These are phyloP conservation scores for Pontederia crassipes DNA, from an alignment of 176 grass and related monocot species.

Conservation along the genomic window DNA sequence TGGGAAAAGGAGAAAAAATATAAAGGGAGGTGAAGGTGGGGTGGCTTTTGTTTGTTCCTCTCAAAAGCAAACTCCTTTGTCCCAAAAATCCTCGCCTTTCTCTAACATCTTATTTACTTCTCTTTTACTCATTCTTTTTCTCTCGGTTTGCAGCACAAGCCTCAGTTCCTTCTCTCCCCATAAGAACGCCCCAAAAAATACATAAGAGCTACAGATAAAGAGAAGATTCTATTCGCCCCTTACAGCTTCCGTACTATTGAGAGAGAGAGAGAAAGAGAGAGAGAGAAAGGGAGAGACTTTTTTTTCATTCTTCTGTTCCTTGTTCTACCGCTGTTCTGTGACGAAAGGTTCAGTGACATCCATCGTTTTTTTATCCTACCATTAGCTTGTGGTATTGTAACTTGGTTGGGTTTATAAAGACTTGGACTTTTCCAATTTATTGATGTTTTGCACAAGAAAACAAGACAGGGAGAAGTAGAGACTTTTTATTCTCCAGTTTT, in stretches of 20 bases:
- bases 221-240: slow-evolving; percentile 23
- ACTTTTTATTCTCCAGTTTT: no score
- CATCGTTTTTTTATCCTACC: no score
- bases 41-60: slow-evolving; percentile 3
- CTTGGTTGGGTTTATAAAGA: no score
- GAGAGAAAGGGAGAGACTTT: background rate
- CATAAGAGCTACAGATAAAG: background rate
- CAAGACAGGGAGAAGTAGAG: no score
- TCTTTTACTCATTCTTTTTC: background rate
- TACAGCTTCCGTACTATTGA: background rate
- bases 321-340: no score
- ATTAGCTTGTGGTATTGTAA: no score
- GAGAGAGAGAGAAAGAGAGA: background rate
- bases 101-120: background rate
- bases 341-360: no score
- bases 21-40: background rate
- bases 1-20: background rate
- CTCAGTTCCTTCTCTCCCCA: background rate
- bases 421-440: no score
- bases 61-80: slow-evolving; percentile 12
- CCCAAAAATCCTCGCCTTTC: slow-evolving; percentile 1
- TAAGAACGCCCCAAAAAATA: background rate
- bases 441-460: no score
- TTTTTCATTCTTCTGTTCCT: background rate
- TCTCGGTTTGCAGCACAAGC: background rate